Conservation (phyloP, 2,329 filamentous ascomycete species). For the Colletotrichum neosansevieriae region DNA sequence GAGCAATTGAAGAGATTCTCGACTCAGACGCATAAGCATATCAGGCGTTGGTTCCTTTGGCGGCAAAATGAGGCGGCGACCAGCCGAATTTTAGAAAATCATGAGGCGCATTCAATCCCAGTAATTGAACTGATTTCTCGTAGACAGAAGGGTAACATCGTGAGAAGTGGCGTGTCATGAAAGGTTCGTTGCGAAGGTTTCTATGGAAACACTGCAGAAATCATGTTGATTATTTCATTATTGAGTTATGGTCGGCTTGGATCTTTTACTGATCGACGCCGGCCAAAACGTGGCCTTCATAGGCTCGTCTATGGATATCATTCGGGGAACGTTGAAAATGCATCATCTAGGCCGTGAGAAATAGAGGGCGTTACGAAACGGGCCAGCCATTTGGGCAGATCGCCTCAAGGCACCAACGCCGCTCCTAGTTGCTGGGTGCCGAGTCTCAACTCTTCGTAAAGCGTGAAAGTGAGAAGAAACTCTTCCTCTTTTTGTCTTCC, state of each 20-base stretch:
- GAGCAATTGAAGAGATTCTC: too few species aligned
- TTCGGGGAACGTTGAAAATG: neutral
- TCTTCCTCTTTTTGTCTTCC: constrained; percentile 15
- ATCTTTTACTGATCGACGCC: neutral
- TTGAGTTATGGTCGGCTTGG: neutral
- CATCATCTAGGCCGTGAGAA: constrained; percentile 10
- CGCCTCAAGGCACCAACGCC: too few species aligned
- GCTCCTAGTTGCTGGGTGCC: neutral
- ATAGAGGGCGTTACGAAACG: neutral
- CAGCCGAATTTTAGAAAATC: too few species aligned
- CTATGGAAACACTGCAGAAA: too few species aligned
- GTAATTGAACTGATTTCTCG: too few species aligned
- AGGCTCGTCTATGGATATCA: constrained; percentile 27
- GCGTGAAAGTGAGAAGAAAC: constrained; percentile 25
- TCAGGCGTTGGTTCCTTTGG: too few species aligned
- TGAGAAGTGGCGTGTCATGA: too few species aligned
- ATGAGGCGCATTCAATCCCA: too few species aligned
- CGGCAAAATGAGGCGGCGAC: too few species aligned
- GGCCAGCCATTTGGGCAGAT: neutral
- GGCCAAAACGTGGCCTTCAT: neutral
- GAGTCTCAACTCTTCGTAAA: constrained; percentile 4
- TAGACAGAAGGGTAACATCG: too few species aligned
- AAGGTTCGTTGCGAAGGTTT: too few species aligned
- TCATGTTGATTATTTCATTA: constrained; percentile 2
- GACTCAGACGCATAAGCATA: too few species aligned